These are phyloP conservation scores for Zygoascus sp. DNA, from an alignment of 1,139 yeast genomes.

Conservation along the genomic window DNA sequence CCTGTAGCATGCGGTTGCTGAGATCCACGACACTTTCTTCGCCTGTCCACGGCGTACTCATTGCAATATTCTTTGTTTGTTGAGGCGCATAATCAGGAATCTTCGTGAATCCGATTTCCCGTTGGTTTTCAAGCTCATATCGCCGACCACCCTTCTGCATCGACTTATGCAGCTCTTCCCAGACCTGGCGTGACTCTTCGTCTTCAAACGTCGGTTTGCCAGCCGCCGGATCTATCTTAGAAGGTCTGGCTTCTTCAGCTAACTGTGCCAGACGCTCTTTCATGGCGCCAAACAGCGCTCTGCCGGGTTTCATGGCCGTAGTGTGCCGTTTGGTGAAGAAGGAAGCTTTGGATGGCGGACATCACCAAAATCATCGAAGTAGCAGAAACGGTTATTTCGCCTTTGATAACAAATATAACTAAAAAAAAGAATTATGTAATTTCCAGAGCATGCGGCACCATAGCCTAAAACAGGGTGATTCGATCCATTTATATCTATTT, in stretches of 20 bases:
- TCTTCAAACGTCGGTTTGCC: constrained; percentile 18
- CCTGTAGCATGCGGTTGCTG: constrained; percentile 59
- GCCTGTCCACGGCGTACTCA: constrained; percentile 66
- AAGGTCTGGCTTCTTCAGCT: constrained; percentile 41
- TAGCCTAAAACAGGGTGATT: no score
- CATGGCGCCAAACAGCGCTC: constrained; percentile 28
- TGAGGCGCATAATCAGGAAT: constrained; percentile 46
- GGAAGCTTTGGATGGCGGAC: no score
- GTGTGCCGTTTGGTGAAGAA: no score
- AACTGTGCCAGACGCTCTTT: constrained; percentile 38
- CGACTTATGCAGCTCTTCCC: constrained; percentile 9
- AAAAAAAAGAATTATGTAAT: no score
- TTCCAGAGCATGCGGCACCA: no score
- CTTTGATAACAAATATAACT: neutral
- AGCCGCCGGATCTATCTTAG: constrained; percentile 34
- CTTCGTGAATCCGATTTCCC: constrained; percentile 38
- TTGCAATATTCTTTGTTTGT: constrained; percentile 53
- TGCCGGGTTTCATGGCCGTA: constrained; percentile 1
- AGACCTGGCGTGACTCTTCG: constrained; percentile 1
- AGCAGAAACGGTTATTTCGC: no score
- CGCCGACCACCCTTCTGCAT: constrained; percentile 19
- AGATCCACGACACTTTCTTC: constrained; percentile 50
- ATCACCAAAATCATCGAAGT: neutral
- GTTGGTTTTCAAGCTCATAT: constrained; percentile 38
- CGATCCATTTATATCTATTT: neutral